Conservation (phyloP, 2,329 filamentous ascomycete species). For the Blumeriella jaapii region DNA sequence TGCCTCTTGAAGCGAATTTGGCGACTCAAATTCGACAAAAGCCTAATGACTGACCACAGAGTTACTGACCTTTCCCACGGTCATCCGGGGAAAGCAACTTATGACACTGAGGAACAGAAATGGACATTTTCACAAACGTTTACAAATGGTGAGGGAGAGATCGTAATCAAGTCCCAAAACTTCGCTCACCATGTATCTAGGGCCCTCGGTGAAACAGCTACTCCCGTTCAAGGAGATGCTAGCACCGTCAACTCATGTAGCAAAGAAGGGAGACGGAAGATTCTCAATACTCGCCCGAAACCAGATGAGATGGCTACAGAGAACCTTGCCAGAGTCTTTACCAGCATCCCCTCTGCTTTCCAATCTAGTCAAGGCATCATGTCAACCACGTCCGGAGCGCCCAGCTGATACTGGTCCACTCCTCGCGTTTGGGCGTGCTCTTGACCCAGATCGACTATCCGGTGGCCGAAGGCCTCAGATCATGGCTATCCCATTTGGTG, state of each 20-base stretch:
- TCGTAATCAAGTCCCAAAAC: not conserved
- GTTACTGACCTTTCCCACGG: conserved; percentile 39
- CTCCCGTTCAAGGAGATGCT: conserved; percentile 19
- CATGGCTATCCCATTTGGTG: conserved; percentile 22
- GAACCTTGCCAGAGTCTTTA: conserved; percentile 19
- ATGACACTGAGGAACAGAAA: conserved; percentile 27
- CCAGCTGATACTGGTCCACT: conserved; percentile 12
- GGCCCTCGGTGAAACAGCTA: conserved; percentile 19
- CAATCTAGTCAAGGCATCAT: conserved; percentile 3
- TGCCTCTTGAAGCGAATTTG: conserved; percentile 15
- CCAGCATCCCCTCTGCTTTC: conserved; percentile 13
- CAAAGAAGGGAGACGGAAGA: conserved; percentile 5
- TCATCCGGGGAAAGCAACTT: conserved; percentile 39
- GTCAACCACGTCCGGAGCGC: conserved; percentile 2
- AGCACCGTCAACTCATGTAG: conserved; percentile 15
- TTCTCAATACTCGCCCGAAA: conserved; percentile 6
- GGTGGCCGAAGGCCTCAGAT: conserved; percentile 13
- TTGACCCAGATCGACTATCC: conserved; percentile 14
- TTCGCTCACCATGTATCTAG: conserved; percentile 12
- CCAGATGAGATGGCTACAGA: conserved; percentile 20
- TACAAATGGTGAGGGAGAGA: not conserved
- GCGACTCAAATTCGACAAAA: conserved; percentile 19
- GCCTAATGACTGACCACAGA: conserved; percentile 39
- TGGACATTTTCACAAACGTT: conserved; percentile 24
- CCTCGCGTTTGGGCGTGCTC: conserved; percentile 17